Evolutionary conservation across 306 rosid genomes (phyloP), one percentile per base, ranked within the genome.

Genomic region (Amphicarpaea edgeworthii): DNA sequence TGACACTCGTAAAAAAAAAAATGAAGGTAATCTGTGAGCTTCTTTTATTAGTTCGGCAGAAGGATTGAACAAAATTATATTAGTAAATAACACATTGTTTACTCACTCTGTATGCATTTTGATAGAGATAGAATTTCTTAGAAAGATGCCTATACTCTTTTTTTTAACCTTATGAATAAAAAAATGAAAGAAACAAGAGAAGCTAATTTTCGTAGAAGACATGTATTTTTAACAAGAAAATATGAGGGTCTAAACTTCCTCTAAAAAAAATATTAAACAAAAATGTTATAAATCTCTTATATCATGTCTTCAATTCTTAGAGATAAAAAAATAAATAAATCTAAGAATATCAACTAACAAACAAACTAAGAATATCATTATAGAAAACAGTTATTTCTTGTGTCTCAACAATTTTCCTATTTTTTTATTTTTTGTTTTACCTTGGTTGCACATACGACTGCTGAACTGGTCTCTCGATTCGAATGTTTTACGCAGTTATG

Each of bases 401-500:
- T 30, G 7, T 30, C 37, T 30, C 37, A 30, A 30, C 37, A 30
- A 30, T 30, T 8, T 8, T 0, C 0, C 20, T 17, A 3, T 51
- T 9, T 3, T 9, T 42, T 59, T n/a, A n/a, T n/a, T 40, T n/a
- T 17, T 32, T 63, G 38, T 2, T 43, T 12, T 12, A 80, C 34
- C 53, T 75, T 69, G 68, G 17, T 66, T 61, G 38, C 65, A 26
- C 60, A 37, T 34, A 40, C 47, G 62, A 50, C 23, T 42, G 61
- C 40, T 87, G 45, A 76, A 12, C 73, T 67, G 15, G n/a, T 72
- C 50, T 70, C 77, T 34, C 2, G 60, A 63, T 60, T 17, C 75
- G 17, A 61, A n/a, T 53, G 79, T 79, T 67, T 61, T 23, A 72
- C 49, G 51, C 83, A 93, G 97, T 75, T 50, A 81, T 82, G 89